These are phyloP conservation scores for Allium cepa DNA, from an alignment of 106 monocot species.

Conservation along the genomic window DNA sequence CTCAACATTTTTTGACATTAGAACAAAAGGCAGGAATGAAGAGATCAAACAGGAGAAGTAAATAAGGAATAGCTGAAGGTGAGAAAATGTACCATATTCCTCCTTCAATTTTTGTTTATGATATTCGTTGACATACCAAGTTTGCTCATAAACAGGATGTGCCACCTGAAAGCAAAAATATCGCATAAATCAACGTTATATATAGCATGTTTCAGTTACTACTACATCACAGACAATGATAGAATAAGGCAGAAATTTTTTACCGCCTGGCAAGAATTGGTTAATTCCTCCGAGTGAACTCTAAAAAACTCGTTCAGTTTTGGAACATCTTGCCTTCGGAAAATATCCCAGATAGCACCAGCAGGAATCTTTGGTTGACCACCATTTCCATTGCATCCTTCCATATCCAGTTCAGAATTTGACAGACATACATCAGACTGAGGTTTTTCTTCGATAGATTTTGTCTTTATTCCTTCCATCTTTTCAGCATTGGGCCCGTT, in stretches of 20 bases:
- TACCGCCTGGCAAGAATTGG: slow-evolving; percentile 14
- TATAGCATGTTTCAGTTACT: too few relatives aligned
- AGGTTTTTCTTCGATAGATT: slow-evolving; percentile 9
- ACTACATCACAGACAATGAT: background rate
- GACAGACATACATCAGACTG: background rate
- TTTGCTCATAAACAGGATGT: slow-evolving; percentile 59
- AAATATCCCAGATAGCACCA: slow-evolving; percentile 89
- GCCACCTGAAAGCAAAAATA: slow-evolving; percentile 30
- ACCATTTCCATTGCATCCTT: slow-evolving; percentile 12
- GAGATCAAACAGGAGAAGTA: background rate
- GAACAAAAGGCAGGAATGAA: background rate
- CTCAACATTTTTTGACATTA: background rate
- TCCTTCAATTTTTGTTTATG: slow-evolving; percentile 72
- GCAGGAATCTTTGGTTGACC: slow-evolving; percentile 19
- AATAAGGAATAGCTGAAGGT: background rate
- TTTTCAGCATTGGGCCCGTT: slow-evolving; percentile 12
- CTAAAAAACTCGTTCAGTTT: slow-evolving; percentile 81
- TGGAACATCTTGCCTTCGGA: slow-evolving; percentile 74
- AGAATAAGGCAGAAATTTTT: slow-evolving; percentile 3
- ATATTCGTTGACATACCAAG: slow-evolving; percentile 44
- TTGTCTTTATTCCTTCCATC: slow-evolving; percentile 7
- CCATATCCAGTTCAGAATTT: slow-evolving; percentile 6
- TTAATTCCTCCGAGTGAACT: slow-evolving; percentile 41
- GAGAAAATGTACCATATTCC: slow-evolving; percentile 42
- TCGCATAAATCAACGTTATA: too few relatives aligned